Evolutionary conservation across 805 yeast species (phyloP), one percentile per base, ranked within the genome.

Genomic region (Kodamaea kakaduensis): DNA sequence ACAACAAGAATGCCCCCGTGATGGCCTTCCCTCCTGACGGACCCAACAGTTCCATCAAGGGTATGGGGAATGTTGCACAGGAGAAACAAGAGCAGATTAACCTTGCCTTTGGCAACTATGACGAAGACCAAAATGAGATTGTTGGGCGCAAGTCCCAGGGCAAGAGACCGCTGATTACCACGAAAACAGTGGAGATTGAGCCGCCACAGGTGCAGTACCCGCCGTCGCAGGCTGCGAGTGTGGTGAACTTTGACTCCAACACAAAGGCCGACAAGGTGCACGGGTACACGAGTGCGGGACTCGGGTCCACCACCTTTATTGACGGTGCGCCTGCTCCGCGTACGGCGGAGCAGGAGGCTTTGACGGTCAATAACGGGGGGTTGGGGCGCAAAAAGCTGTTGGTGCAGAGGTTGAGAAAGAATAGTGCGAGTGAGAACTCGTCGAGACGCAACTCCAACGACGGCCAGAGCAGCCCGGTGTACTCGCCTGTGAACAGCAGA

Each of bases 11-110:
- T 30, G 95, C 97, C 0, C 98, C 98, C 4, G 96, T 93, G 10
- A 68, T 78, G 65, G 98, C 98, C 0, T 93, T 90, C 71, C 96
- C 97, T 0, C 84, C 74, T 5, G 95, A 90, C 61, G 97, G 97
- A 0, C 96, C 97, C 44, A 93, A 93, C 61, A 83, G 77, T 52
- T 74, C 90, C 5, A 79, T 90, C 42, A 76, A 76, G 47, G 95
- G 94, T 16, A 66, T 74, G 41, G 75, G 77, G 18, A 54, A 61
- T 20, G 59, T 67, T 34, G 64, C 77, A 40, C 54, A 58, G 34
- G 64, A 78, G 41, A 56, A 58, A 31, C 50, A 56, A 29, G 61
- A 81, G 25, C 80, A 81, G 32, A 69, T 82, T 51, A 80, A 85
- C 56, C 72, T 77, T 52, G 87, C 89, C 3, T 83, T 87, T 56